Base-by-base conservation (phyloP, 1,139 yeast species). In the Hyphopichia pseudoburtonii region DNA sequence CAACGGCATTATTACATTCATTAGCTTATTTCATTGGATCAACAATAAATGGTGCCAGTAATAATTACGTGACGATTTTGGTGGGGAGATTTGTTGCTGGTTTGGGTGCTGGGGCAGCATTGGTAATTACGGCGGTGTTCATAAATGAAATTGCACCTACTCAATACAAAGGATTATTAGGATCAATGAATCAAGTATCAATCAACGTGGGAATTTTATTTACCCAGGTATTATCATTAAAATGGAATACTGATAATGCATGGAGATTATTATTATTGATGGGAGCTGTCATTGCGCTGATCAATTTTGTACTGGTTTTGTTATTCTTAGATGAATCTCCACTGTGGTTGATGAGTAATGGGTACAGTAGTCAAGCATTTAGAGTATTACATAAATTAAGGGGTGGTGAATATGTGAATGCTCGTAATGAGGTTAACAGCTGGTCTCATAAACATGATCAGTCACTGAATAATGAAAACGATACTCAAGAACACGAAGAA, bases 181-280 rank as follows among this genome's bases (percentile, higher is more conserved):
- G 98, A 1, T 76, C 94, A 17, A 80, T 87, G 86, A 86, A 85
- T 44, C 98, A 92, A 60, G 81, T 88, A 2, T 79, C 87, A 21
- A 83, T 89, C 40, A 90, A 89, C 52, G 48, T 84, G 15, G 98
- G 98, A 1, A 90, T 92, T 33, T 64, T 90, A 32, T 46, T 82
- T 16, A 85, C 96, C 0, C 97, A 90, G 57, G 44, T 79, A 4
- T 60, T 86, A 17, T 95, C 97, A 0, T 66, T 86, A 12, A 52
- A 54, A 28, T 83, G 84, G 80, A 79, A 90, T 12, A 78, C 80
- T 41, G 72, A 75, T 35, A 64, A 70, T 32, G 67, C 75, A 29
- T 92, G 97, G 97, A 71, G 97, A 46, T 64, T 59, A 40, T 70
- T 92, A 18, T 63, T 92, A 35, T 61, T 77, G 16, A 61, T 72